phyloP scores from a whole-genome alignment of 192 early-diverging fungal species.

The Anaeromyces robustus region DNA sequence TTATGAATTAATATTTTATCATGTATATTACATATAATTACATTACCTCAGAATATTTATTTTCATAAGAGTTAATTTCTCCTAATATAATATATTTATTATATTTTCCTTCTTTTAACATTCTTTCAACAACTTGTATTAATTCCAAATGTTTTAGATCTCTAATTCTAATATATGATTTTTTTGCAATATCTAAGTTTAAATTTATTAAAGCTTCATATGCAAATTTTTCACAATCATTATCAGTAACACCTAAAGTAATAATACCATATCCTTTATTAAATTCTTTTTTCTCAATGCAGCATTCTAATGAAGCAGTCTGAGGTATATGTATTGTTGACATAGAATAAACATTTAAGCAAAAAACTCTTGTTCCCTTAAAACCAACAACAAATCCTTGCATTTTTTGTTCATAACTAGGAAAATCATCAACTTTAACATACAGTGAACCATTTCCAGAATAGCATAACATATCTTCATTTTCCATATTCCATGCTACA shows the following conservation, averaged over 20 bases:
- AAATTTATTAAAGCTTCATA: conserved; percentile 24
- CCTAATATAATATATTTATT: conserved; percentile 21
- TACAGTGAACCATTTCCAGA: conserved; percentile 24
- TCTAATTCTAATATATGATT: conserved; percentile 25
- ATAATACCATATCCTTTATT: conserved; percentile 25
- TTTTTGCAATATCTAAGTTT: conserved; percentile 25
- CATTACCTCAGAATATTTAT: conserved; percentile 34
- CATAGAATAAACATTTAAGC: conserved; percentile 30
- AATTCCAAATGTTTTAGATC: conserved; percentile 26
- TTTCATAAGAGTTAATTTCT: conserved; percentile 22
- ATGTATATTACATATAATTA: no score
- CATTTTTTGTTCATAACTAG: conserved; percentile 29
- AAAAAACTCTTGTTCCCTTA: conserved; percentile 35
- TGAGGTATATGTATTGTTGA: conserved; percentile 28
- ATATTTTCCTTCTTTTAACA: conserved; percentile 18
- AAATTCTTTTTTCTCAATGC: conserved; percentile 28
- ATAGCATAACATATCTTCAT: conserved; percentile 34
- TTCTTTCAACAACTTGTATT: conserved; percentile 13
- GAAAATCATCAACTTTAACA: conserved; percentile 31
- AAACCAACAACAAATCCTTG: conserved; percentile 41
- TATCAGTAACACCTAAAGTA: conserved; percentile 34
- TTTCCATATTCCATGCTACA: conserved; percentile 39
- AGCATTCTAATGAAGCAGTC: conserved; percentile 25
- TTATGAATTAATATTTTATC: no score
- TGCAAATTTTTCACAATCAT: conserved; percentile 32